phyloP scores from a whole-genome alignment of 176 grass and related monocot species.

The Elaeis guineensis region DNA sequence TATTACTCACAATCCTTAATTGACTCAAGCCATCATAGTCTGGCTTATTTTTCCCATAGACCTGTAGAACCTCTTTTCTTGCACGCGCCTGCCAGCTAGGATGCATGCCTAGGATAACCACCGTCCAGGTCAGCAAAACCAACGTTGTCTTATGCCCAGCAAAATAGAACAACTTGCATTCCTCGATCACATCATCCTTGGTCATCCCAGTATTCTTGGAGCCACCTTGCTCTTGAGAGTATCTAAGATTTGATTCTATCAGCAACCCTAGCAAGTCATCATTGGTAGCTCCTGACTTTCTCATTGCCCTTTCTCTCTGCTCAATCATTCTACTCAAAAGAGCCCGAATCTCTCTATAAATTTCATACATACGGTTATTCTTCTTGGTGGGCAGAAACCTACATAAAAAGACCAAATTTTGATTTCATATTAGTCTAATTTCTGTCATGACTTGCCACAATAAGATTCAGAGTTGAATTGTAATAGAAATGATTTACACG shows the following conservation, averaged over 20 bases:
- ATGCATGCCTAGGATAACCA: slow-evolving; percentile 25
- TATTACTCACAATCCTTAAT: slow-evolving; percentile 27
- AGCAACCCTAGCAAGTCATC: slow-evolving; percentile 49
- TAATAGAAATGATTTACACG: too few species aligned
- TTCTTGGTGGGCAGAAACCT: slow-evolving; percentile 52
- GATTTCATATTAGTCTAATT: too few species aligned
- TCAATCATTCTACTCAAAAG: slow-evolving; percentile 53
- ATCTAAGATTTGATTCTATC: slow-evolving; percentile 38
- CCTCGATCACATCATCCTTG: slow-evolving; percentile 16
- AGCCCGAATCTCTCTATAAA: slow-evolving; percentile 27
- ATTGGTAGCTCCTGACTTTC: slow-evolving; percentile 14
- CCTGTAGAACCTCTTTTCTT: neutral
- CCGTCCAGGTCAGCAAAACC: slow-evolving; percentile 18
- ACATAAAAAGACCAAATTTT: neutral
- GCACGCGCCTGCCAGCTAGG: slow-evolving; percentile 7
- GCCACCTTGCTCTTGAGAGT: slow-evolving; percentile 9
- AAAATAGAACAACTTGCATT: slow-evolving; percentile 19
- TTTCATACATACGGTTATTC: slow-evolving; percentile 50
- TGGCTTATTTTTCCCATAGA: slow-evolving; percentile 8
- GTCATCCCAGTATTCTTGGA: slow-evolving; percentile 33
- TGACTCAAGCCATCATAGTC: neutral
- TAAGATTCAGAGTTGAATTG: too few species aligned
- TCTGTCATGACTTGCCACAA: too few species aligned
- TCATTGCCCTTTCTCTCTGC: slow-evolving; percentile 34
- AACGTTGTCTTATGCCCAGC: slow-evolving; percentile 20